Evolutionary conservation across 352 stramenopile genomes (phyloP).

Genomic region (Globisporangium alternatum): DNA sequence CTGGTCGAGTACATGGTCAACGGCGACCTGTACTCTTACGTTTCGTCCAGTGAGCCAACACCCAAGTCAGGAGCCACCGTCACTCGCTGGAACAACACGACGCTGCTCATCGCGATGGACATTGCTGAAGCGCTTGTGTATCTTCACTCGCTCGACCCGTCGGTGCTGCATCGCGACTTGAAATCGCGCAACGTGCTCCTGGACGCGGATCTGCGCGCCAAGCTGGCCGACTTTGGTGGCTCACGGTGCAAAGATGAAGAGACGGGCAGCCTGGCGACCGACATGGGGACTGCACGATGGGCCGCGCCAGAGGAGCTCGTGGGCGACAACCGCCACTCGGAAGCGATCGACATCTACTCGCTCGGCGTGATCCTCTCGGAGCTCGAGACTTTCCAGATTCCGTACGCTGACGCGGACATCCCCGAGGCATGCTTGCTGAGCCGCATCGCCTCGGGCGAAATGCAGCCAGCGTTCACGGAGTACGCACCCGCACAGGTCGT

Average conservation of each 20-base stretch:
- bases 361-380: conserved; percentile 59
- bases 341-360: conserved; percentile 57
- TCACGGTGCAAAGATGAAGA: conserved; percentile 30
- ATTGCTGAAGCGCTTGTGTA: conserved; percentile 32
- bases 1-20: conserved; percentile 58
- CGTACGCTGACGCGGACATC: conserved; percentile 38
- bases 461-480: conserved; percentile 25
- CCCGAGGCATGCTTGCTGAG: conserved; percentile 41
- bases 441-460: conserved; percentile 27
- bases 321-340: conserved; percentile 49
- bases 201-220: conserved; percentile 26
- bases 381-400: conserved; percentile 47
- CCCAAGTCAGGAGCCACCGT: not conserved
- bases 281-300: conserved; percentile 60
- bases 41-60: conserved; percentile 12
- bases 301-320: conserved; percentile 58
- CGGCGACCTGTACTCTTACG: conserved; percentile 43
- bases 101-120: conserved; percentile 20
- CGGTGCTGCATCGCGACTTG: conserved; percentile 21
- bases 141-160: conserved; percentile 26
- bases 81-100: conserved; percentile 15
- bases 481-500: conserved; percentile 25
- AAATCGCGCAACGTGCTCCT: conserved; percentile 32
- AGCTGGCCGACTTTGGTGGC: conserved; percentile 50
- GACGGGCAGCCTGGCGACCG: conserved; percentile 34